These are phyloP conservation scores for Hericium rajendrae DNA, from an alignment of 768 basidiomycete species.

Conservation along the genomic window DNA sequence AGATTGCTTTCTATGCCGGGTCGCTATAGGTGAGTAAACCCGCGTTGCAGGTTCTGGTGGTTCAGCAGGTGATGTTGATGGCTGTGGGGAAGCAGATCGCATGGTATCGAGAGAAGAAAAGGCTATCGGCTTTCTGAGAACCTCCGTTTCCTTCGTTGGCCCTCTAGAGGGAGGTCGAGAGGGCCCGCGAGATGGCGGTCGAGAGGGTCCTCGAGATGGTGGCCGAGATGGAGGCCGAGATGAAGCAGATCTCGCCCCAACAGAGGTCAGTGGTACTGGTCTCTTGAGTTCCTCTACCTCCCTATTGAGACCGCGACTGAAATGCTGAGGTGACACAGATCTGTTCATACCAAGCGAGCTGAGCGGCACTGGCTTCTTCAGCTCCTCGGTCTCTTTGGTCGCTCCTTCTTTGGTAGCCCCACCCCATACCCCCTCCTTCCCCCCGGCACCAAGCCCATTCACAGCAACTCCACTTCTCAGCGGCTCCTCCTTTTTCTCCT, in stretches of 20 bases:
- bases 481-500: conserved; percentile 25
- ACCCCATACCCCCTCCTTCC: too few species aligned
- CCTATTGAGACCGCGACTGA: too few species aligned
- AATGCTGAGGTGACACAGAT: too few species aligned
- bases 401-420: too few species aligned
- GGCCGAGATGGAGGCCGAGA: neutral
- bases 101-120: neutral
- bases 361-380: neutral
- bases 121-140: neutral
- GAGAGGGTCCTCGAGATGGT: neutral
- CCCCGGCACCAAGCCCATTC: neutral
- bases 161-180: neutral
- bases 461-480: too few species aligned
- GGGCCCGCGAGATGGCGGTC: neutral
- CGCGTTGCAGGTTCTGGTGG: conserved; percentile 3
- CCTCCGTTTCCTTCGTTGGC: neutral
- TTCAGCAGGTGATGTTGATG: conserved; percentile 3
- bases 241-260: too few species aligned
- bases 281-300: too few species aligned
- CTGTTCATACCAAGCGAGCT: too few species aligned
- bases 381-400: neutral
- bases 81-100: conserved; percentile 9
- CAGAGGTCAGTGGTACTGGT: too few species aligned
- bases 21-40: neutral
- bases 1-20: conserved; percentile 10